These are phyloP conservation scores for Eremomyces bilateralis DNA, from an alignment of 495 filamentous ascomycete genomes.

Conservation along the genomic window DNA sequence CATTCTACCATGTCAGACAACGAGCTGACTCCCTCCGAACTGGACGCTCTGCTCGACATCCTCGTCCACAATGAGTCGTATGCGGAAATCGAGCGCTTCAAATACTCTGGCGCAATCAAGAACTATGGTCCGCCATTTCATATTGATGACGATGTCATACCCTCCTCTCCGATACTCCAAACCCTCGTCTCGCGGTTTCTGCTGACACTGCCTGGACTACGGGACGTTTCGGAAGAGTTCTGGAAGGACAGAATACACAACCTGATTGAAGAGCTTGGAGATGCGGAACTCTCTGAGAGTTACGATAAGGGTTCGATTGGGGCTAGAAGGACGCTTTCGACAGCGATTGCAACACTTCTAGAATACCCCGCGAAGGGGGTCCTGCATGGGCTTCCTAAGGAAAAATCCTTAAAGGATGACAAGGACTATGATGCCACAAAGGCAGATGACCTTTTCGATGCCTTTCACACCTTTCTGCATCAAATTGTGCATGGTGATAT, in stretches of 20 bases:
- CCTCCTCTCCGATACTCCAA: conserved; percentile 31
- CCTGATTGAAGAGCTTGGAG: conserved; percentile 25
- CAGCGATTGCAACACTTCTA: conserved; percentile 35
- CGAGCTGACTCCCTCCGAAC: conserved; percentile 25
- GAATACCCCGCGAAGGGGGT: conserved; percentile 35
- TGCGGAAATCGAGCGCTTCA: conserved; percentile 37
- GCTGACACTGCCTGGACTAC: conserved; percentile 32
- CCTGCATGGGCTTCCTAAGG: conserved; percentile 25
- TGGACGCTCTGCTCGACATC: conserved; percentile 41
- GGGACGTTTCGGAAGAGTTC: conserved; percentile 31
- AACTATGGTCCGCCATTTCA: conserved; percentile 37
- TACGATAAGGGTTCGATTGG: conserved; percentile 47
- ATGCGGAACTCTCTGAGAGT: conserved; percentile 40
- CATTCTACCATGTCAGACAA: neutral
- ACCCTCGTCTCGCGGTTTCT: conserved; percentile 33
- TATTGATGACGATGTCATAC: conserved; percentile 8
- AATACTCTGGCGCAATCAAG: conserved; percentile 28
- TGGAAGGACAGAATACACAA: conserved; percentile 30
- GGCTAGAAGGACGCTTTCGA: conserved; percentile 40
- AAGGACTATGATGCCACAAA: conserved; percentile 29
- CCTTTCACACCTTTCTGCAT: conserved; percentile 34
- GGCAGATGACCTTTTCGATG: conserved; percentile 28
- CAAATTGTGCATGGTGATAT: conserved; percentile 35
- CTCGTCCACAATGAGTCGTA: conserved; percentile 43
- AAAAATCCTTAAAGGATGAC: conserved; percentile 7